Base-by-base conservation (phyloP, 2,329 filamentous ascomycete species). In the Claviceps africana region DNA sequence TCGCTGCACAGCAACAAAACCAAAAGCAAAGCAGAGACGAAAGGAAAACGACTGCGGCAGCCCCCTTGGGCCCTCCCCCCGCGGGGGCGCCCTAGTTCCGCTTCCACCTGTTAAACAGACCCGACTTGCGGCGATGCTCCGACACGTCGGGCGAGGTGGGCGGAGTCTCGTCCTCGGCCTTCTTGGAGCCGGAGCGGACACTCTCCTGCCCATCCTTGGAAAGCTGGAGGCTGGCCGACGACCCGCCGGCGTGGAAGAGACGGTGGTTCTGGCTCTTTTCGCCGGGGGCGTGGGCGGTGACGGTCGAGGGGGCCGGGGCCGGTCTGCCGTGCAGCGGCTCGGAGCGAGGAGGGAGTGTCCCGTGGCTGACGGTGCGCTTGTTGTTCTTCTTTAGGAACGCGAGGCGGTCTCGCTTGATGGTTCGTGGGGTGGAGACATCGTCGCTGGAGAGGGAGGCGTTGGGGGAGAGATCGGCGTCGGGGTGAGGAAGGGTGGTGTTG, bases 401-500 rank as follows among this genome's bases (percentile, higher is more conserved):
- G 28, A 69, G 71, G 45, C 70, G 70, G 42, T 72, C 69, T 45
- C 74, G 69, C 37, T 67, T 63, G 43, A 73, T 59, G 33, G 69
- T 67, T 48, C 66, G 67, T 25, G 65, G 63, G 1, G 72, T 64
- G 51, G 72, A 68, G 45, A 79, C 65, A 56, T 82, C 77, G 51
- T 76, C 72, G 51, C 75, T 72, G 40, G 72, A 73, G 54, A 84
- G 78, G 59, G 68, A 73, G 45, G 79, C 80, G 55, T 78, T 72
- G 48, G 74, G 73, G 15, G 73, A 75, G 7, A 77, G 70, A 57
- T 81, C 73, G 53, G 81, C 81, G 19, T 81, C 78, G 22, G 81
- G 81, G 55, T 83, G 79, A 21, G 76, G 77, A 17, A 79, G 68
- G 2, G 79, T 81, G 15, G 81, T 84, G 58, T 81, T 83, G 55